Percentiles rank a stretch among this genome's conserved stretches.
phyloP scores from a whole-genome alignment of 2,329 filamentous ascomycete species.

The Aureobasidium sp. region DNA sequence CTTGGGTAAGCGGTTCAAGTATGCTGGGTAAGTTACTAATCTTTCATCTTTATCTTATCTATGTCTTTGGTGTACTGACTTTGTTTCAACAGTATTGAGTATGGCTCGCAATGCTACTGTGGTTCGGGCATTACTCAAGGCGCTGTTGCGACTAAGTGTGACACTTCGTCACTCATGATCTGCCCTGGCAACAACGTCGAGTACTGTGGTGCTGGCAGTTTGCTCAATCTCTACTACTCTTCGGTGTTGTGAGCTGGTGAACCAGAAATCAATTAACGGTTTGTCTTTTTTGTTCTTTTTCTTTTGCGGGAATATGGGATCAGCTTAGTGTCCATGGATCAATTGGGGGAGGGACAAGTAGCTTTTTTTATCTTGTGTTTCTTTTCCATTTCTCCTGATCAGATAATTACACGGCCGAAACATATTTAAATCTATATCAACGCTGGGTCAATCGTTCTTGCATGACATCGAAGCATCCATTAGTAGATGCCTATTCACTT shows the following conservation, averaged over 20 bases:
- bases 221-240: slow-evolving; percentile 30
- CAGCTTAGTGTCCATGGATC: neutral
- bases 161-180: slow-evolving; percentile 19
- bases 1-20: slow-evolving; percentile 24
- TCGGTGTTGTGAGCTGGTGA: slow-evolving; percentile 23
- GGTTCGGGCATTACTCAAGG: slow-evolving; percentile 22
- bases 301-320: neutral
- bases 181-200: slow-evolving; percentile 25
- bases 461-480: too few species aligned
- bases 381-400: too few species aligned
- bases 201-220: slow-evolving; percentile 26
- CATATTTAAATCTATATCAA: too few species aligned
- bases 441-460: too few species aligned
- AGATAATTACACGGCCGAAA: too few species aligned
- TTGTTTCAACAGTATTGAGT: slow-evolving; percentile 17
- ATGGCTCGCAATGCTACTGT: slow-evolving; percentile 25
- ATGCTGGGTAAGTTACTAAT: slow-evolving; percentile 23
- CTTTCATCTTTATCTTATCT: too few species aligned
- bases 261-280: neutral
- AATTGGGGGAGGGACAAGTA: too few species aligned
- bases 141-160: slow-evolving; percentile 19
- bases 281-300: neutral
- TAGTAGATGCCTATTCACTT: too few species aligned
- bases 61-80: neutral
- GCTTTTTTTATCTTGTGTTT: too few species aligned